Evolutionary conservation across 306 rosid genomes (phyloP).

Genomic region (Geum urbanum): DNA sequence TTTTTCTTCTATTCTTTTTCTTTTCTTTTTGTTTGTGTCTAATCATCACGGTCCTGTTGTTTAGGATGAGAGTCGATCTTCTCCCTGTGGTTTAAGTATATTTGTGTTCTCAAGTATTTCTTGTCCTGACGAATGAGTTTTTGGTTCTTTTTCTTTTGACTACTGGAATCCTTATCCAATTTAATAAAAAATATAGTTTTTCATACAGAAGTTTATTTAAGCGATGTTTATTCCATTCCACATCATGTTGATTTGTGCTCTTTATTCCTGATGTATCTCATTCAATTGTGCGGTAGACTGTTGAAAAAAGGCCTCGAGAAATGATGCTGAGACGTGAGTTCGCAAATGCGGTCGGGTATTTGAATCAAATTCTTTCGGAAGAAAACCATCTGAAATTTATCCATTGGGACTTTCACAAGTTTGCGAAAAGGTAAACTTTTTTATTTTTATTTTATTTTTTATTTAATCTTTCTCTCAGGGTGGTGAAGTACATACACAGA

Average conservation of each 20-base stretch:
- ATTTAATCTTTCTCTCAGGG: neutral
- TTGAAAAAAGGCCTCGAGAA: conserved; percentile 96
- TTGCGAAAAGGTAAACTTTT: conserved; percentile 69
- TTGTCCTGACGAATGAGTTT: neutral
- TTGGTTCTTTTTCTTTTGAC: neutral
- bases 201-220: neutral
- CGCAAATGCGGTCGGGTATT: conserved; percentile 83
- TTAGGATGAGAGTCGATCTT: neutral
- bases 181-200: neutral
- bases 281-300: conserved; percentile 55
- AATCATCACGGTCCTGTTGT: neutral
- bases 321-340: conserved; percentile 99
- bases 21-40: neutral
- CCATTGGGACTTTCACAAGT: conserved; percentile 98
- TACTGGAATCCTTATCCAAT: neutral
- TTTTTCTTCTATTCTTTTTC: neutral
- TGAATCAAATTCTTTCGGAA: conserved; percentile 65
- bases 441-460: neutral
- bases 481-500: neutral
- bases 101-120: neutral
- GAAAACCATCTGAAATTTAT: conserved; percentile 83
- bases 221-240: neutral
- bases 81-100: neutral
- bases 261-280: conserved; percentile 24
- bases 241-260: neutral